These are phyloP conservation scores for Botrytis tulipae DNA, from an alignment of 2,329 filamentous ascomycete genomes.

Conservation along the genomic window DNA sequence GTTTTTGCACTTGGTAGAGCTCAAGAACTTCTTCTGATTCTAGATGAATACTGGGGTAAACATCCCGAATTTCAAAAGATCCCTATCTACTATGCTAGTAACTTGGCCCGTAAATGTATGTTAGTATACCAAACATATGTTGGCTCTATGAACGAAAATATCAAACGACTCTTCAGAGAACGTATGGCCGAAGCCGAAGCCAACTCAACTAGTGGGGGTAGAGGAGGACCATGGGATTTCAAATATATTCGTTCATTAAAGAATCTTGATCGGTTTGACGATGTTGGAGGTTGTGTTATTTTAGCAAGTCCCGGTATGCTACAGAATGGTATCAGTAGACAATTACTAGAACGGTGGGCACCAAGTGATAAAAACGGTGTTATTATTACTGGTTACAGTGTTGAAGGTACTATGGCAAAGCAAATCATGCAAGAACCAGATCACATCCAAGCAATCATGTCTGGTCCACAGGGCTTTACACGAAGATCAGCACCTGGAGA, in stretches of 20 bases:
- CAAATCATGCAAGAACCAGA: conserved; percentile 93
- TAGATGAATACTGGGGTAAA: conserved; percentile 95
- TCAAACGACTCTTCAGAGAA: conserved; percentile 91
- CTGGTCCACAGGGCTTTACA: conserved; percentile 64
- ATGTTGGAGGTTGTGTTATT: conserved; percentile 95
- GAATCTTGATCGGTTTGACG: conserved; percentile 91
- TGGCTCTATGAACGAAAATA: conserved; percentile 98
- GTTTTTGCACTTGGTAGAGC: conserved; percentile 93
- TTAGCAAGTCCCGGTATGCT: conserved; percentile 97
- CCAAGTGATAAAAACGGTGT: conserved; percentile 97
- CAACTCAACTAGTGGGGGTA: conserved; percentile 68
- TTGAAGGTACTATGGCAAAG: conserved; percentile 98
- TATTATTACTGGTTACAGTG: conserved; percentile 96
- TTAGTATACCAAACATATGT: conserved; percentile 98
- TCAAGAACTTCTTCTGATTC: conserved; percentile 88
- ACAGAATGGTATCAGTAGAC: conserved; percentile 90
- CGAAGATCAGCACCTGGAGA: conserved; percentile 59
- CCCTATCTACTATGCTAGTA: conserved; percentile 97
- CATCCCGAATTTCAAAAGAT: conserved; percentile 85
- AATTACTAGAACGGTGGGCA: conserved; percentile 92
- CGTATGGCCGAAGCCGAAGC: conserved; percentile 88
- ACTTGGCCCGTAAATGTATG: conserved; percentile 95
- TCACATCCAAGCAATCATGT: conserved; percentile 92
- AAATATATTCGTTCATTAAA: conserved; percentile 89
- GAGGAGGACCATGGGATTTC: conserved; percentile 94